These are phyloP conservation scores for Calycina marina DNA, from an alignment of 2,329 filamentous ascomycete species.

Conservation along the genomic window DNA sequence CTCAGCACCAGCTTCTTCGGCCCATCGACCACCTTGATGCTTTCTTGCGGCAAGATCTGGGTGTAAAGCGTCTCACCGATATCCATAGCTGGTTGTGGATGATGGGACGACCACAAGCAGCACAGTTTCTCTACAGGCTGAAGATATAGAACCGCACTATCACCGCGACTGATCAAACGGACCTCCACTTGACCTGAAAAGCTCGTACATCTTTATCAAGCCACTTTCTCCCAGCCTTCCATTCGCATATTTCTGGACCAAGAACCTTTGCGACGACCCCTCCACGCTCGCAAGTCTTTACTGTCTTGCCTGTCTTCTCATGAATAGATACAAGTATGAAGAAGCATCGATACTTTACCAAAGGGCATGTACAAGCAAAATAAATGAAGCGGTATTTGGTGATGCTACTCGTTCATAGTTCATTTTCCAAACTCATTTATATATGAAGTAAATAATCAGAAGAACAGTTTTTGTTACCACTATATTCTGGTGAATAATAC, in stretches of 20 bases:
- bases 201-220: constrained; percentile 22
- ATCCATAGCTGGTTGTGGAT: constrained; percentile 8
- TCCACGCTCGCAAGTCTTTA: no score
- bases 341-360: no score
- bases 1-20: neutral
- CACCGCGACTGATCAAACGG: constrained; percentile 22
- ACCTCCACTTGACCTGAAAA: constrained; percentile 24
- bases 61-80: constrained; percentile 11
- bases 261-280: constrained; percentile 3
- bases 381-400: no score
- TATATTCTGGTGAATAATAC: no score
- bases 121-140: constrained; percentile 21
- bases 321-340: no score
- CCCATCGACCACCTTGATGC: neutral
- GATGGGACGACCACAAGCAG: constrained; percentile 4
- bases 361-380: no score
- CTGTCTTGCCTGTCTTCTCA: no score
- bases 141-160: constrained; percentile 19
- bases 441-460: no score
- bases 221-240: constrained; percentile 21
- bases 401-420: no score
- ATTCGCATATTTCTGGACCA: constrained; percentile 16
- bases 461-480: no score
- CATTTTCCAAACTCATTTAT: no score
- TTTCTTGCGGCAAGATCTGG: neutral